Base-by-base conservation (phyloP, 208 protist genomes). In the Leishmania arabica region DNA sequence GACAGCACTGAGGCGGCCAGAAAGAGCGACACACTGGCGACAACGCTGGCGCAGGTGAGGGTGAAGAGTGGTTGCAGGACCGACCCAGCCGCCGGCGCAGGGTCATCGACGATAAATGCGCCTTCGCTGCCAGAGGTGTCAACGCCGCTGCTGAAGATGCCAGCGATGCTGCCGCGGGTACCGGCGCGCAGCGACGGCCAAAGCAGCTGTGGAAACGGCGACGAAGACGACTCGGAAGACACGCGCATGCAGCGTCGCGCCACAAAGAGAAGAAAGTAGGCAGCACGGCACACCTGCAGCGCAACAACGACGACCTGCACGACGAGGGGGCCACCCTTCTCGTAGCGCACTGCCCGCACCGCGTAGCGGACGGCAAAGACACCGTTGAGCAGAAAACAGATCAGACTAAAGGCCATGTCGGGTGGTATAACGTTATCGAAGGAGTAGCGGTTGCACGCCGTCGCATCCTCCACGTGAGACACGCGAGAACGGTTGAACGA, bases 261-360 rank as follows among this genome's bases (percentile, higher is more conserved):
- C 21, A 84, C 83, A 9, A 79, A 70, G 27, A 81, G 62, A 9
- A 90, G 27, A 77, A 93, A 93, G 72, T 95, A 92, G 0, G 77
- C 76, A 11, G 85, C 78, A 40, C 87, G 82, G 73, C 75, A 70
- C 1, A 90, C 42, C 78, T 93, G 85, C 66, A 95, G 77, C 53
- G 84, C 68, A 6, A 89, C 84, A 64, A 88, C 74, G 24, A 93
- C 77, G 27, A 82, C 84, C 65, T 91, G 85, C 37, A 86, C 88
- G 31, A 93, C 75, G 11, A 95, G 85, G 49, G 89, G 68, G 17
- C 89, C 86, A 7, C 85, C 65, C 72, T 90, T 88, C 70, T 95
- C 90, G 64, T 88, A 90, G 65, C 89, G 88, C 31, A 90, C 89
- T 1, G 90, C 88, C 54, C 86, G 92, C 34, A 93, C 71, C 1